Conservation (phyloP, 352 stramenopile genomes). For the Phytophthora rubi region DNA sequence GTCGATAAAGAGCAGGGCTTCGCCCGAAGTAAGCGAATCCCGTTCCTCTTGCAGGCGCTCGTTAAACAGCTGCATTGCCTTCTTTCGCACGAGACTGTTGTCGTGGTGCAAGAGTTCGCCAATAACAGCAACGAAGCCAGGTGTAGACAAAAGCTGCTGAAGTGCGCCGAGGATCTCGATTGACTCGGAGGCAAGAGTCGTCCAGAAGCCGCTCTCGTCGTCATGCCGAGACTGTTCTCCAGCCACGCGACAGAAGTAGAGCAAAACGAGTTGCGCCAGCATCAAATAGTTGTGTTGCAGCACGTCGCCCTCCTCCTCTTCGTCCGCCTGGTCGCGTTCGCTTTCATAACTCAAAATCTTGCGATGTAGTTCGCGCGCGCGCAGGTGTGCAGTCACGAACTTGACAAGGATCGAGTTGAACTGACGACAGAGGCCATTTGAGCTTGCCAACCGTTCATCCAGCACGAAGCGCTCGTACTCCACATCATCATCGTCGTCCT, state of each 20-base stretch:
- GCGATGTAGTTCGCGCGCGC: slow-evolving; percentile 71
- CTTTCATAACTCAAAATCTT: slow-evolving; percentile 69
- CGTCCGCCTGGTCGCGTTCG: slow-evolving; percentile 40
- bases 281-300: slow-evolving; percentile 85
- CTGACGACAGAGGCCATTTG: slow-evolving; percentile 51
- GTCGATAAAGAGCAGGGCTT: slow-evolving; percentile 86
- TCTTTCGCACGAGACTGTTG: slow-evolving; percentile 87
- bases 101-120: slow-evolving; percentile 86
- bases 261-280: slow-evolving; percentile 75
- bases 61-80: slow-evolving; percentile 90
- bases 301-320: slow-evolving; percentile 48
- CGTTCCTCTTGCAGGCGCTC: slow-evolving; percentile 80
- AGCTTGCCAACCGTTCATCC: slow-evolving; percentile 36
- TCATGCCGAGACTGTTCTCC: slow-evolving; percentile 70
- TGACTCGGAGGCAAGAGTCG: slow-evolving; percentile 49
- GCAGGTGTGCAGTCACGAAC: slow-evolving; percentile 75
- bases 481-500: slow-evolving; percentile 69
- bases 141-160: slow-evolving; percentile 85
- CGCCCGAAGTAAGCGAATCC: slow-evolving; percentile 59
- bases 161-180: slow-evolving; percentile 82
- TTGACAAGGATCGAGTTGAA: slow-evolving; percentile 70
- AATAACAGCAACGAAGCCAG: slow-evolving; percentile 87
- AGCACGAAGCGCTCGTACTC: slow-evolving; percentile 62
- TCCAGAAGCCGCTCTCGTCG: slow-evolving; percentile 63
- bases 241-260: slow-evolving; percentile 86